A percentile compares a stretch with the other conserved stretches of the same genome.
These are phyloP conservation scores for Aquilaria yunnanensis DNA, from an alignment of 345 rosid species.

Conservation along the genomic window DNA sequence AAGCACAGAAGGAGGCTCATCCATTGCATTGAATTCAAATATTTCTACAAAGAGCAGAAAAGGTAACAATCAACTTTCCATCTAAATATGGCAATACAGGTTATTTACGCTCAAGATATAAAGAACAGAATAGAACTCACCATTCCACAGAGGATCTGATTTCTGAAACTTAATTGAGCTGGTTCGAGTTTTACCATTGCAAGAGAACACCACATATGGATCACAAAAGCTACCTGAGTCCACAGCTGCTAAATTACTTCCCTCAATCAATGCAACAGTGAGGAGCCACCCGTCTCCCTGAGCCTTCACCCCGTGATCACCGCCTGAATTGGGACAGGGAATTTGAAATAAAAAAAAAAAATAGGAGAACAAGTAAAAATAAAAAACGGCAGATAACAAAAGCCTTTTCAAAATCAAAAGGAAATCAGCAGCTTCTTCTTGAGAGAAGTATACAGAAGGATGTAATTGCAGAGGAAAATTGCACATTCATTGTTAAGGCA, in stretches of 20 bases:
- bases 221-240: slow-evolving; percentile 89
- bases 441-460: no score
- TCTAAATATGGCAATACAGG: no score
- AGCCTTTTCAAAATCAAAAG: no score
- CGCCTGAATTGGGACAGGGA: slow-evolving; percentile 33
- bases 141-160: slow-evolving; percentile 89
- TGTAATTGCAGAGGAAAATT: no score
- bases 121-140: slow-evolving; percentile 29
- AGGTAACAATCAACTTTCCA: neutral
- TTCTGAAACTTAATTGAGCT: slow-evolving; percentile 97
- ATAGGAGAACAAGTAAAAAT: neutral
- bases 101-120: slow-evolving; percentile 5
- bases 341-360: neutral
- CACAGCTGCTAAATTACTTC: slow-evolving; percentile 77
- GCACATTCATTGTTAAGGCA: no score
- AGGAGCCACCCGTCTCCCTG: slow-evolving; percentile 97
- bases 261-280: slow-evolving; percentile 89
- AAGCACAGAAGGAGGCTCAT: slow-evolving; percentile 91
- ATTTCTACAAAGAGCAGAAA: slow-evolving; percentile 61
- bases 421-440: no score
- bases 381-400: neutral
- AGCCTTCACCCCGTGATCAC: slow-evolving; percentile 94
- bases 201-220: slow-evolving; percentile 88
- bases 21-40: slow-evolving; percentile 96
- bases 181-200: slow-evolving; percentile 84